Conservation (phyloP, 2,329 filamentous ascomycete species). For the Beauveria bassiana region DNA sequence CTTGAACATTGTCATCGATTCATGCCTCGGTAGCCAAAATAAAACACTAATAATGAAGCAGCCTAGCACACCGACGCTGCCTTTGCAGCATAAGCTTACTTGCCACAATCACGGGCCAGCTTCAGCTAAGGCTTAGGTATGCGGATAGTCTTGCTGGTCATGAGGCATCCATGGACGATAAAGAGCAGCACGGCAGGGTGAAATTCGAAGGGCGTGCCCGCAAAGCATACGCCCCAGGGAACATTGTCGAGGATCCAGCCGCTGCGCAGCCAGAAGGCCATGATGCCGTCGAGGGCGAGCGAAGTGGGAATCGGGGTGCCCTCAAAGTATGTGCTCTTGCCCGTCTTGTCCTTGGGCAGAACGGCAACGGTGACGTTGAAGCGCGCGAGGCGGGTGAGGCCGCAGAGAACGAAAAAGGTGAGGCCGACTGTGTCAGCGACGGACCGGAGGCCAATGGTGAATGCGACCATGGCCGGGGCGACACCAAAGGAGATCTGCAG, state of each 20-base stretch:
- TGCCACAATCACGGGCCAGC: neutral
- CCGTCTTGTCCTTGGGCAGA: conserved; percentile 83
- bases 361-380: conserved; percentile 94
- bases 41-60: neutral
- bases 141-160: conserved; percentile 92
- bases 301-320: conserved; percentile 94
- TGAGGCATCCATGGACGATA: conserved; percentile 80
- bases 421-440: conserved; percentile 71
- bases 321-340: conserved; percentile 94
- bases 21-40: neutral
- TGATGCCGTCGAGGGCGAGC: conserved; percentile 68
- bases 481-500: conserved; percentile 88
- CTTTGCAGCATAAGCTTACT: neutral
- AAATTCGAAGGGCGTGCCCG: conserved; percentile 66
- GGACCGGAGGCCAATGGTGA: conserved; percentile 82
- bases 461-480: conserved; percentile 78
- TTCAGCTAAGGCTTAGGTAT: conserved; percentile 70
- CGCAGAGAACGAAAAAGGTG: conserved; percentile 87
- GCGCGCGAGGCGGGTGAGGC: conserved; percentile 83
- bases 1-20: neutral
- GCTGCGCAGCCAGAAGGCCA: conserved; percentile 82
- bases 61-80: neutral
- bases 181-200: conserved; percentile 79
- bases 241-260: conserved; percentile 72
- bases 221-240: conserved; percentile 64